phyloP scores from a whole-genome alignment of 116 monocot genomes.

The Papilionanthe hybrid region DNA sequence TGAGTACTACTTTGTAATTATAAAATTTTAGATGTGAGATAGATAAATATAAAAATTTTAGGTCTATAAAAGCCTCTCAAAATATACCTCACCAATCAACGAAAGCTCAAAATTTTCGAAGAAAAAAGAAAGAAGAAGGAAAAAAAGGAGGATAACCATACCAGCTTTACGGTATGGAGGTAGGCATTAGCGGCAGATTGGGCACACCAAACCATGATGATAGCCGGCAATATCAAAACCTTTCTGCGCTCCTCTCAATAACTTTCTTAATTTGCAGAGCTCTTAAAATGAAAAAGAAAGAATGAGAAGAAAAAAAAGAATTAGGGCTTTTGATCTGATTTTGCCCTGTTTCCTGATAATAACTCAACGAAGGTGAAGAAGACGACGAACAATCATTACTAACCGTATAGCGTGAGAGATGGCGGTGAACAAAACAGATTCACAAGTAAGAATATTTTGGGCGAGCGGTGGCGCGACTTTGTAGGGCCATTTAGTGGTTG shows the following conservation, averaged over 20 bases:
- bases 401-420: no score
- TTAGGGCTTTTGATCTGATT: not conserved
- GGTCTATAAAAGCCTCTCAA: not conserved
- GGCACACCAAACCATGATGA: slow-evolving; percentile 27
- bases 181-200: slow-evolving; percentile 23
- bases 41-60: no score
- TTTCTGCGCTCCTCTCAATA: not conserved
- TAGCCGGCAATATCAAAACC: not conserved
- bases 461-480: no score
- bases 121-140: not conserved
- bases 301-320: not conserved
- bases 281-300: not conserved
- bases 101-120: no score
- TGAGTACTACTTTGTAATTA: no score
- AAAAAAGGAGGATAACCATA: not conserved
- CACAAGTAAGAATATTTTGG: no score
- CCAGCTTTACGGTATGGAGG: slow-evolving; percentile 30
- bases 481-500: not conserved
- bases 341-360: not conserved
- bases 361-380: not conserved
- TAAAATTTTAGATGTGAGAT: no score
- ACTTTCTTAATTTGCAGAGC: not conserved
- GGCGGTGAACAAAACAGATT: no score
- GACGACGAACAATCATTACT: no score
- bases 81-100: no score